Conservation (phyloP, 2,329 filamentous ascomycete species). For the Claviceps sorghi region DNA sequence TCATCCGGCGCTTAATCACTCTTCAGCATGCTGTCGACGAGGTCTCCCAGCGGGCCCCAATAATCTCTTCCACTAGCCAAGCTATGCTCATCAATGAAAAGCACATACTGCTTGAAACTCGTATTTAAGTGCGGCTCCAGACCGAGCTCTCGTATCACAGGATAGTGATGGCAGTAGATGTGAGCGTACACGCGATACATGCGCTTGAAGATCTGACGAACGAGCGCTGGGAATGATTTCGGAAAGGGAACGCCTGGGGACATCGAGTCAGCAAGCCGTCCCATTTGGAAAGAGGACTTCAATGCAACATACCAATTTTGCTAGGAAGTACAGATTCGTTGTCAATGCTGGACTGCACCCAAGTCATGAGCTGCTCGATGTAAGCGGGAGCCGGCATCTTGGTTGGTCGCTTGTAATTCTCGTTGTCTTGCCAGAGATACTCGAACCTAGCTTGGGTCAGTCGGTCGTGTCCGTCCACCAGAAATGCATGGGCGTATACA, state of each 20-base stretch:
- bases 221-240: constrained; percentile 73
- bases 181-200: constrained; percentile 98
- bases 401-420: constrained; percentile 87
- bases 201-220: constrained; percentile 96
- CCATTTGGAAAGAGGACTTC: not conserved
- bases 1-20: constrained; percentile 49
- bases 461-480: not conserved
- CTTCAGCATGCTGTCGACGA: constrained; percentile 94
- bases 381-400: constrained; percentile 97
- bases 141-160: constrained; percentile 85
- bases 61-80: constrained; percentile 90
- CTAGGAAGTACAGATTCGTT: constrained; percentile 93
- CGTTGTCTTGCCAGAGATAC: constrained; percentile 95
- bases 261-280: not conserved
- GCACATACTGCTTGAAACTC: constrained; percentile 98
- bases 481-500: not conserved
- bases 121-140: constrained; percentile 96
- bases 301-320: constrained; percentile 51
- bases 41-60: constrained; percentile 86
- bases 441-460: constrained; percentile 52
- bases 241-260: constrained; percentile 73
- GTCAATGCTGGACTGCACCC: constrained; percentile 91
- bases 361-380: constrained; percentile 93
- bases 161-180: constrained; percentile 99
- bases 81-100: constrained; percentile 94